Evolutionary conservation across 2,329 filamentous ascomycete genomes (phyloP).

Genomic region (Microdochium bolleyi): DNA sequence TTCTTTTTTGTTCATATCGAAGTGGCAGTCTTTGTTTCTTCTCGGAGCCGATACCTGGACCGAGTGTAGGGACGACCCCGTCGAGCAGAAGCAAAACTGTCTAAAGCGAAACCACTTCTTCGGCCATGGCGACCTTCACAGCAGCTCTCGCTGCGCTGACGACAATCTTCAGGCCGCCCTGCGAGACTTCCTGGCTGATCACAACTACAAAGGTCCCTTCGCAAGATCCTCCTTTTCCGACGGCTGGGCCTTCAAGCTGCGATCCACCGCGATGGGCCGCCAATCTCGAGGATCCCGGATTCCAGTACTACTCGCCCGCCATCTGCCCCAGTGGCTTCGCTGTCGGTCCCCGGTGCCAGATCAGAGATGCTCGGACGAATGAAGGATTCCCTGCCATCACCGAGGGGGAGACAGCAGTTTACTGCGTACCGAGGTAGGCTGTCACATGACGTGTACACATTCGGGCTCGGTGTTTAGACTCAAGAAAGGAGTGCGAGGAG

Average conservation of each 20-base stretch:
- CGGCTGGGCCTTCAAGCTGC: slow-evolving; percentile 19
- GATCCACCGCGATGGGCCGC: slow-evolving; percentile 25
- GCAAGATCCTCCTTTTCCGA: slow-evolving; percentile 26
- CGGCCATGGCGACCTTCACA: slow-evolving; percentile 4
- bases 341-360: slow-evolving; percentile 20
- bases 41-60: too few relatives aligned
- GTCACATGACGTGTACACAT: slow-evolving; percentile 1
- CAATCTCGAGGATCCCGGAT: slow-evolving; percentile 25
- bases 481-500: too few relatives aligned
- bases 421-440: slow-evolving; percentile 21
- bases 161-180: slow-evolving; percentile 30
- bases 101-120: too few relatives aligned
- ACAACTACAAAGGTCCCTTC: slow-evolving; percentile 27
- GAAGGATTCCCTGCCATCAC: slow-evolving; percentile 21
- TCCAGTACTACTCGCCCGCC: slow-evolving; percentile 30
- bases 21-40: too few relatives aligned
- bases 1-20: too few relatives aligned
- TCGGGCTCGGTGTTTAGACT: not conserved
- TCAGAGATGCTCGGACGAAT: slow-evolving; percentile 14
- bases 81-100: too few relatives aligned
- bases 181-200: slow-evolving; percentile 28
- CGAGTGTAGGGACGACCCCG: too few relatives aligned
- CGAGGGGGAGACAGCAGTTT: slow-evolving; percentile 20
- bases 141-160: slow-evolving; percentile 27
- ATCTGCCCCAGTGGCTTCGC: slow-evolving; percentile 28